phyloP scores from a whole-genome alignment of 2,329 filamentous ascomycete species.

The Furcasterigmium furcatum region DNA sequence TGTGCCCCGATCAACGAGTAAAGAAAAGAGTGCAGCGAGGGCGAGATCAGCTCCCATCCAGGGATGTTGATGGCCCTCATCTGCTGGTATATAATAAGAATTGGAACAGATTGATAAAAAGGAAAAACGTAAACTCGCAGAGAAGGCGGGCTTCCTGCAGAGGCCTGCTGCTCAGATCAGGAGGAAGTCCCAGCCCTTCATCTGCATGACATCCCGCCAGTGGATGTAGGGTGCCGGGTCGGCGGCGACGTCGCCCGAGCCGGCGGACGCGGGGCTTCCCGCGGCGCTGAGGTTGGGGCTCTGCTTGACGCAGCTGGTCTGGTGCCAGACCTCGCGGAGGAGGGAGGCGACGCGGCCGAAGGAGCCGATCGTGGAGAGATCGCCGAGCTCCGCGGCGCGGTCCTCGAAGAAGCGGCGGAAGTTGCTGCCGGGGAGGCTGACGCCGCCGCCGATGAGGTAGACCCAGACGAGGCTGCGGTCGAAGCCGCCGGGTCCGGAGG shows the following conservation, averaged over 20 bases:
- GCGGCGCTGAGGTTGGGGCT: slow-evolving; percentile 27
- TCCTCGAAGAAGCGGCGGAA: slow-evolving; percentile 80
- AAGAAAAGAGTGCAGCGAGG: slow-evolving; percentile 16
- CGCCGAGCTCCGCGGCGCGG: slow-evolving; percentile 70
- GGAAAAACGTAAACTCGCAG: too few relatives aligned
- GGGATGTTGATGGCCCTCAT: background rate
- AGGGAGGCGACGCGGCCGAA: slow-evolving; percentile 81
- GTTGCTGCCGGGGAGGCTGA: slow-evolving; percentile 66
- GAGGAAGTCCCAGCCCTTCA: slow-evolving; percentile 89
- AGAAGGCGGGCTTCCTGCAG: too few relatives aligned
- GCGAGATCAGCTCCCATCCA: background rate
- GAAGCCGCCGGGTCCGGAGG: slow-evolving; percentile 75
- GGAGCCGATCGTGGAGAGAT: slow-evolving; percentile 75
- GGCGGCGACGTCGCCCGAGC: slow-evolving; percentile 16
- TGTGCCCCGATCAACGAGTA: slow-evolving; percentile 9
- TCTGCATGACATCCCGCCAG: slow-evolving; percentile 92
- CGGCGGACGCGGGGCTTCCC: slow-evolving; percentile 22
- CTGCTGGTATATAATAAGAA: background rate
- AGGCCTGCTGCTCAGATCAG: slow-evolving; percentile 60
- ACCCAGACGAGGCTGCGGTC: slow-evolving; percentile 94
- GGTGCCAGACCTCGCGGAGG: slow-evolving; percentile 80
- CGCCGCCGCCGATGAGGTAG: slow-evolving; percentile 80
- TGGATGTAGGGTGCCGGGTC: slow-evolving; percentile 65
- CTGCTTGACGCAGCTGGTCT: slow-evolving; percentile 56
- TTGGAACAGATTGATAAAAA: background rate